Evolutionary conservation across 352 stramenopile genomes (phyloP), one percentile per base, ranked within the genome.

Genomic region (Pythium utonaiense): DNA sequence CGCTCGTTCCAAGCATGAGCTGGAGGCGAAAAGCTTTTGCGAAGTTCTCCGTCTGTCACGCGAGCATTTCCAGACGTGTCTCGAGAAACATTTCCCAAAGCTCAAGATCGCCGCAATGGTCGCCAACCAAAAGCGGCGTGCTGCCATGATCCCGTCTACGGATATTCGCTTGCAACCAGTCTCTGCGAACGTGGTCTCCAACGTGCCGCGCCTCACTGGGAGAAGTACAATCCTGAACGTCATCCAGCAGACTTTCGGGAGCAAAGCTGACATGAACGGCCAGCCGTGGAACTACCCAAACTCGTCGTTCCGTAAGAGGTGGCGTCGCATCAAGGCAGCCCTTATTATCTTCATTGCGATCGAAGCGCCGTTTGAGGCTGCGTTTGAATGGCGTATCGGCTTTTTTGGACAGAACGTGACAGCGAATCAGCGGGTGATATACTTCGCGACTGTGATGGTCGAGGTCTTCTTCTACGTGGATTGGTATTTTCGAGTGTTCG

Each of bases 391-490:
- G 57, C 57, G 63, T 1, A 24, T 51, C 9, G 60, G 61, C 4
- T 62, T 68, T n/a, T 41, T 63, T 28, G 71, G 64, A 1, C 64
- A 67, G 0, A 70, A 75, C 1, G 65, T 67, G 0, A 49, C 66
- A 16, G 38, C 38, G 6, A 45, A 76, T 22, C 76, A 88, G 42
- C 31, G 65, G 27, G 14, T 57, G 4, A 51, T 60, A 13, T 89
- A 81, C 49, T 31, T 75, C 7, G n/a, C 63, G 1, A 47, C 71
- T 1, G 17, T 80, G 0, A 9, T 62, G 1, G 60, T 83, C 16
- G 81, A 91, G 47, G 24, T 80, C 2, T 89, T 91, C 57, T 91
- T 89, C 60, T 80, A 85, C 27, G 38, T 62, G 1, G 79, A 91
- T 31, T 60, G 82, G n/a, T 73, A 70, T 28, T 71, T 88, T 6